Evolutionary conservation across 257 asterid species (phyloP), one percentile per base, ranked within the genome.

Genomic region (Fraxinus cuspidata): DNA sequence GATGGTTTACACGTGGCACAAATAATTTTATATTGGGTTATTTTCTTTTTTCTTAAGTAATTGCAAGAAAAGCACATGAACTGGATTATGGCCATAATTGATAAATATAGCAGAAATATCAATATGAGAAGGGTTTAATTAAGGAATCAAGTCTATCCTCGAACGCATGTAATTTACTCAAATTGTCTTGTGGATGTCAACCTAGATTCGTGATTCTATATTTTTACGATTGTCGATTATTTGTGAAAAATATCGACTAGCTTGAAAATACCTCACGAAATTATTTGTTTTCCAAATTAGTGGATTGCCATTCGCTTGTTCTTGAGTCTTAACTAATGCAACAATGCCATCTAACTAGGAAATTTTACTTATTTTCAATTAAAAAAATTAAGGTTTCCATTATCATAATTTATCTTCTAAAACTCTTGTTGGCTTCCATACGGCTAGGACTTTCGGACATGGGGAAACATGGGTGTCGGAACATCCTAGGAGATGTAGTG

Each of bases 1-100:
- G 70, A 51, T 70, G 78, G 73, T 82, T 80, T 28, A 60, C 60
- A 71, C 32, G 18, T 38, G 78, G 80, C 78, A 82, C 37, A 58
- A 67, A 49, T 58, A 3, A 35, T 53, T 74, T 56, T 3, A 2
- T 12, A 21, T 49, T 16, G 21, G 60, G 5, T 16, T 16, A 49
- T 15, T 49, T 49, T 49, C 7, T 49, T 49, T 49, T 18, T 16
- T 40, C 49, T 40, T 0, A 40, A 44, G 53, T 13, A 15, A 44
- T 13, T 32, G 51, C 68, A 63, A 42, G 44, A 23, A 78, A 37
- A 21, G n/a, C 51, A 44, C 18, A 11, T 42, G 49, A 2, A 11
- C 3, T 42, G 4, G 49, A 44, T 44, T 44, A 3, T 3, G 53
- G 53, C 53, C 18, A 44, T 13, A 12, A 44, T 44, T 44, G 19